phyloP scores from a whole-genome alignment of 1,284 basidiomycete species.

The Waitea zeae region DNA sequence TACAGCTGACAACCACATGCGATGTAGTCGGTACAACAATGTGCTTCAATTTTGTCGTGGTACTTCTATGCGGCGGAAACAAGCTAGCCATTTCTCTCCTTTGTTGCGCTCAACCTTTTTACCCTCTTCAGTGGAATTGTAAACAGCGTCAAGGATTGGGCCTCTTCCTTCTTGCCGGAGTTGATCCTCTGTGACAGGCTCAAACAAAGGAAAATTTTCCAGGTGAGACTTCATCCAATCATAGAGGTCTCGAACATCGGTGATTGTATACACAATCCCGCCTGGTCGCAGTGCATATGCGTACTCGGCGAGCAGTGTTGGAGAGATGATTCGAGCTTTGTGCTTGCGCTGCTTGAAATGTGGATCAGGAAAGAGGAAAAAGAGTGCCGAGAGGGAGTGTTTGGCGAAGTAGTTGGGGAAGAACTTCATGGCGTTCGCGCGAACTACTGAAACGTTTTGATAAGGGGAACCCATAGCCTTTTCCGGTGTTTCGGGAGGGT shows the following conservation, averaged over 20 bases:
- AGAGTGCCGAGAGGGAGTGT: constrained; percentile 81
- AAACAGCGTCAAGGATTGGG: constrained; percentile 65
- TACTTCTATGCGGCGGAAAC: constrained; percentile 49
- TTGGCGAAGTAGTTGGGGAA: constrained; percentile 93
- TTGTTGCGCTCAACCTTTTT: constrained; percentile 90
- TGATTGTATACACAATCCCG: constrained; percentile 95
- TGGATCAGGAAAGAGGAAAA: constrained; percentile 98
- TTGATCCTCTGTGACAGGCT: constrained; percentile 57
- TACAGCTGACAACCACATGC: too few species aligned
- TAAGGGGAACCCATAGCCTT: constrained; percentile 24
- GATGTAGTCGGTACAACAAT: too few species aligned
- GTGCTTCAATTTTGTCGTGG: too few species aligned
- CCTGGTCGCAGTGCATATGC: constrained; percentile 85
- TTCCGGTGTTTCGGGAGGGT: constrained; percentile 17
- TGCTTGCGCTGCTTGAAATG: constrained; percentile 98
- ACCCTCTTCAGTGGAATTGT: constrained; percentile 85
- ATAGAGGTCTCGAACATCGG: constrained; percentile 89
- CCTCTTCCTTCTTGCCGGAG: constrained; percentile 59
- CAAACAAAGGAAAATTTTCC: constrained; percentile 75
- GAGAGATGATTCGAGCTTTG: constrained; percentile 96
- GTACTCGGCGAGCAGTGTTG: constrained; percentile 86
- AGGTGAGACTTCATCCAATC: constrained; percentile 93
- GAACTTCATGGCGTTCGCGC: constrained; percentile 98
- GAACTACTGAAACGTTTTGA: constrained; percentile 88
- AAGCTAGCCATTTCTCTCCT: constrained; percentile 81